Percentiles rank a stretch among this genome's conserved stretches.
Conservation (phyloP, 2,329 filamentous ascomycete genomes). For the Ciborinia camelliae region DNA sequence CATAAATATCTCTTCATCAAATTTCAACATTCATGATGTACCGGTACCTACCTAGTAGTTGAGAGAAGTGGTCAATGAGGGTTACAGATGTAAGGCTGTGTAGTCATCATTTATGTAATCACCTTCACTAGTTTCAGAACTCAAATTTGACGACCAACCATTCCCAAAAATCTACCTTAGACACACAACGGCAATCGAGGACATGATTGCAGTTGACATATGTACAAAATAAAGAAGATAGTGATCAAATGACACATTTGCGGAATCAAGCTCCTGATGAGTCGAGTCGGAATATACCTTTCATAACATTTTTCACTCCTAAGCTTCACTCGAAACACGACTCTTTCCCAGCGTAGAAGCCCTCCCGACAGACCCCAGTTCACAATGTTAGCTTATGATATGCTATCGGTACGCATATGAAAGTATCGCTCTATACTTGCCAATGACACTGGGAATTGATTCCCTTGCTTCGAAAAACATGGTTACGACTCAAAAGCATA, state of each 20-base stretch:
- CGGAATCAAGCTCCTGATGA: background rate
- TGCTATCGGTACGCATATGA: background rate
- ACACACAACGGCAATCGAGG: background rate
- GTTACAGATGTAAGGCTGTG: no score
- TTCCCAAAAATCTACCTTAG: background rate
- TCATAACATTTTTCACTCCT: background rate
- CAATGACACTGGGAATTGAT: background rate
- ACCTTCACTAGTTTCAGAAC: background rate
- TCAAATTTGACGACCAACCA: constrained; percentile 5
- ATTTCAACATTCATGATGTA: background rate
- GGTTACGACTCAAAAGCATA: background rate
- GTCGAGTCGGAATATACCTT: background rate
- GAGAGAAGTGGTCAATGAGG: no score
- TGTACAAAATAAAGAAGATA: background rate
- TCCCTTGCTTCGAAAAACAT: background rate
- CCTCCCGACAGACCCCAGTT: background rate
- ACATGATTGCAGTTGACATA: background rate
- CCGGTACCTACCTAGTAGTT: no score
- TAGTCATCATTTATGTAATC: constrained; percentile 14
- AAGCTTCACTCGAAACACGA: background rate
- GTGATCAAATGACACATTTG: background rate
- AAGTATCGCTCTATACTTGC: background rate
- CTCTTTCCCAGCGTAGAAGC: background rate
- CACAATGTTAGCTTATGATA: no score
- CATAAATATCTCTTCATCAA: no score